Evolutionary conservation across 192 early-diverging fungal genomes (phyloP).

Genomic region (Gigaspora rosea): DNA sequence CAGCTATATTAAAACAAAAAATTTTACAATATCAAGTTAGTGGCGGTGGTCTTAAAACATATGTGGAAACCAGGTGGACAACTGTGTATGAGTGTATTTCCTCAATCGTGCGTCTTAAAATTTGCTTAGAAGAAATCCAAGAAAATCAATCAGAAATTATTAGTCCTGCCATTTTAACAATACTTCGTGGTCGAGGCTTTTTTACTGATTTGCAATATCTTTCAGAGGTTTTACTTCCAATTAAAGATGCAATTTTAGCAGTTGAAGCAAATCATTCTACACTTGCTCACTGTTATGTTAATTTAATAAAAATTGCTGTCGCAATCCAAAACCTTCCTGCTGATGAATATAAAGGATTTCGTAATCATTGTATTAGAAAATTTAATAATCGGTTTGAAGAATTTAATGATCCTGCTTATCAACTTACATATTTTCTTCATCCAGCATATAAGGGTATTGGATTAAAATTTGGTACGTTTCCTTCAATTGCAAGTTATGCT

Average conservation of each 20-base stretch:
- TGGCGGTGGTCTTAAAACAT: too few relatives aligned
- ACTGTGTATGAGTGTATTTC: background rate
- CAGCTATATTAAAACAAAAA: background rate
- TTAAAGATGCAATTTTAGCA: background rate
- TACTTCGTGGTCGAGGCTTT: background rate
- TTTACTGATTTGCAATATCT: background rate
- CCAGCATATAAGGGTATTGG: background rate
- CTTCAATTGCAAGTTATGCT: background rate
- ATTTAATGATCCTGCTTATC: background rate
- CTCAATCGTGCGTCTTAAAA: background rate
- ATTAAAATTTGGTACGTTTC: conserved; percentile 1
- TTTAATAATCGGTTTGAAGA: background rate
- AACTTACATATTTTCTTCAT: conserved; percentile 6
- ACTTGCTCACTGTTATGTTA: background rate
- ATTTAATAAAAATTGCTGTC: background rate
- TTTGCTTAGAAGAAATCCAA: background rate
- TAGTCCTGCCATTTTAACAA: background rate
- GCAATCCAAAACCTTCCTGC: background rate
- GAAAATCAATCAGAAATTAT: background rate
- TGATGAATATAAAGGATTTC: conserved; percentile 16
- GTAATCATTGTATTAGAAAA: background rate
- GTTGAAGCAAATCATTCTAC: background rate
- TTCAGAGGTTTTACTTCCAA: too few relatives aligned
- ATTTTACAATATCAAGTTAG: too few relatives aligned
- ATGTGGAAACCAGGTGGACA: background rate